Evolutionary conservation across 495 filamentous ascomycete genomes (phyloP).

Genomic region (Talaromyces stipitatus): DNA sequence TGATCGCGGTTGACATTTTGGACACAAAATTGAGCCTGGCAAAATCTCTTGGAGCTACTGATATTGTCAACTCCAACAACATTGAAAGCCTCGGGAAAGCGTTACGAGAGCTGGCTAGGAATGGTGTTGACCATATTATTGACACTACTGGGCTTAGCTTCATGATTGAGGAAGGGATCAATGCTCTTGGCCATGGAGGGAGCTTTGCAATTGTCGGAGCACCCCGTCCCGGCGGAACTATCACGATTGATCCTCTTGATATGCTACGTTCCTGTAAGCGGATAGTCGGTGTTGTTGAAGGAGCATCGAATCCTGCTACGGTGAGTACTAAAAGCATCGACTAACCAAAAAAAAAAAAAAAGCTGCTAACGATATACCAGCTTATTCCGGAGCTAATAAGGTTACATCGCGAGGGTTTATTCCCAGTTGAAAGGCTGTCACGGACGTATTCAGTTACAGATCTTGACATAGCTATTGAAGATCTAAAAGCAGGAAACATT

Average conservation of each 20-base stretch:
- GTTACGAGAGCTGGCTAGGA: slow-evolving; percentile 17
- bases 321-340: too few species aligned
- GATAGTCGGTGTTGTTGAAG: slow-evolving; percentile 23
- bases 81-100: slow-evolving; percentile 15
- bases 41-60: slow-evolving; percentile 32
- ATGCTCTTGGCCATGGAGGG: slow-evolving; percentile 25
- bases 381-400: too few species aligned
- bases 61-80: slow-evolving; percentile 27
- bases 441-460: too few species aligned
- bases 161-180: slow-evolving; percentile 24
- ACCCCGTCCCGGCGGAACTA: slow-evolving; percentile 22
- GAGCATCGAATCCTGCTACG: too few species aligned
- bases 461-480: too few species aligned
- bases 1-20: slow-evolving; percentile 39
- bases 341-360: too few species aligned
- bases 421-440: too few species aligned
- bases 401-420: too few species aligned
- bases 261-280: slow-evolving; percentile 19
- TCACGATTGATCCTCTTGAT: slow-evolving; percentile 18
- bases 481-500: too few species aligned
- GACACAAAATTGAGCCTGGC: slow-evolving; percentile 32
- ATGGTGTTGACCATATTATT: slow-evolving; percentile 28
- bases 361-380: too few species aligned
- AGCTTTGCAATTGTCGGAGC: slow-evolving; percentile 34
- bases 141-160: slow-evolving; percentile 32